Conservation (phyloP, 495 filamentous ascomycete genomes). For the Aspergillus carlsbadensis region DNA sequence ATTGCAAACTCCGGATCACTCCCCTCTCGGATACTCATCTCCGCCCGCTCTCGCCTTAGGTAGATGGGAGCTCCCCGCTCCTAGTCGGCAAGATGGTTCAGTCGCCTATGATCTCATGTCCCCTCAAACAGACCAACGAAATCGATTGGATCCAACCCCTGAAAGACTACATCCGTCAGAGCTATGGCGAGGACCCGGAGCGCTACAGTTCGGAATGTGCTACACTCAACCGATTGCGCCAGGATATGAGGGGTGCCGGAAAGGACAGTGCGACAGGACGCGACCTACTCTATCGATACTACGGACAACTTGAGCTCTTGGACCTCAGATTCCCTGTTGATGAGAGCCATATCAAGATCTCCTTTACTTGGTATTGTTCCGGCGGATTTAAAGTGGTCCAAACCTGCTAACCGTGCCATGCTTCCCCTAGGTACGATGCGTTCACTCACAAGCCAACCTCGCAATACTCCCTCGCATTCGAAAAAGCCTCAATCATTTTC, state of each 20-base stretch:
- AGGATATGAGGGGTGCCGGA: conserved; percentile 97
- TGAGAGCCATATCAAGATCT: conserved; percentile 98
- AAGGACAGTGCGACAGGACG: conserved; percentile 94
- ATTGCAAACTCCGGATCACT: background rate
- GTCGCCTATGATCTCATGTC: conserved; percentile 88
- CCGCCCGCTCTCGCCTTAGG: conserved; percentile 14
- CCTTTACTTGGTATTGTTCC: conserved; percentile 82
- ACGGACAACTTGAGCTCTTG: conserved; percentile 91
- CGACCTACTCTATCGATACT: conserved; percentile 94
- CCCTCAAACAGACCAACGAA: conserved; percentile 97
- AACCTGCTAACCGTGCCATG: conserved; percentile 9
- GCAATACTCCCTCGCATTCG: conserved; percentile 94
- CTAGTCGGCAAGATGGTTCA: conserved; percentile 60
- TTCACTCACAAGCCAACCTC: conserved; percentile 96
- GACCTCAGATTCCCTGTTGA: conserved; percentile 96
- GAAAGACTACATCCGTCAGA: conserved; percentile 89
- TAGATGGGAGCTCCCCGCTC: conserved; percentile 46
- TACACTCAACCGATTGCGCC: conserved; percentile 92
- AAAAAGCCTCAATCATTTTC: conserved; percentile 99
- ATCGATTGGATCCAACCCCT: conserved; percentile 96
- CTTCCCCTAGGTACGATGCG: conserved; percentile 79
- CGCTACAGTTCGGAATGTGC: conserved; percentile 91
- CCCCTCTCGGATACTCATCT: background rate
- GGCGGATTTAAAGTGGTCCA: background rate
- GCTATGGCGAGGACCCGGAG: conserved; percentile 95